Evolutionary conservation across 305 asterid genomes (phyloP), one percentile per base, ranked within the genome.

Genomic region (Solanum aculeatissimum): DNA sequence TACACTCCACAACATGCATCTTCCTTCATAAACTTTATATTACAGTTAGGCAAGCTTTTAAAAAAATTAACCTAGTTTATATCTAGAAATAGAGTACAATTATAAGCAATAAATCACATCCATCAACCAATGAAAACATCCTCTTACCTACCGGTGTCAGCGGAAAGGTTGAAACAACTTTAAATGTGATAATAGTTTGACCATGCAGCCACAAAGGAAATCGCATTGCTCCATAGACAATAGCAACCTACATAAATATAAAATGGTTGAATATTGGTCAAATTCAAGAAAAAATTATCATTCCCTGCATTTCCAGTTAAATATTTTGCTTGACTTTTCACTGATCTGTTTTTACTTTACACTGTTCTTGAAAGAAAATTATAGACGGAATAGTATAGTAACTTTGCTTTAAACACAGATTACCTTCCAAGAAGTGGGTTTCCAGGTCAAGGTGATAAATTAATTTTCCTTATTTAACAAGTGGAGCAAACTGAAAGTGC

Each of bases 171-270:
- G 98, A 97, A 89, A 89, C 88, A 83, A 97, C 98, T 87, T 89
- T 91, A 91, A 97, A 97, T 35, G 83, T 91, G 71, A 95, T 91
- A 88, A 90, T 92, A 80, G 92, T 94, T 79, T 91, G 92, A 49
- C 99, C 97, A 71, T 94, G 98, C 92, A 97, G 89, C 99, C 98
- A 97, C 90, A 94, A 87, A 4, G 99, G 99, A 83, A 97, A 95
- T 88, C 81, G 88, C 99, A 97, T 95, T 80, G 87, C 96, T 87
- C 92, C 98, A 84, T 95, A 95, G 84, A 94, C 97, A 87, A 95
- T 92, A 29, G 97, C 97, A 82, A 95, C 94, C 98, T 97, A 93
- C 89, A 74, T 32, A 19, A 32, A 53, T 32, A 32, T 13, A 78
- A 54, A 53, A 54, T 78, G 47, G 83, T 78, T 19, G 66, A 32